A percentile compares a stretch with the other conserved stretches of the same genome.
Conservation (phyloP, 2,329 filamentous ascomycete genomes). For the Cladosporium sp. region DNA sequence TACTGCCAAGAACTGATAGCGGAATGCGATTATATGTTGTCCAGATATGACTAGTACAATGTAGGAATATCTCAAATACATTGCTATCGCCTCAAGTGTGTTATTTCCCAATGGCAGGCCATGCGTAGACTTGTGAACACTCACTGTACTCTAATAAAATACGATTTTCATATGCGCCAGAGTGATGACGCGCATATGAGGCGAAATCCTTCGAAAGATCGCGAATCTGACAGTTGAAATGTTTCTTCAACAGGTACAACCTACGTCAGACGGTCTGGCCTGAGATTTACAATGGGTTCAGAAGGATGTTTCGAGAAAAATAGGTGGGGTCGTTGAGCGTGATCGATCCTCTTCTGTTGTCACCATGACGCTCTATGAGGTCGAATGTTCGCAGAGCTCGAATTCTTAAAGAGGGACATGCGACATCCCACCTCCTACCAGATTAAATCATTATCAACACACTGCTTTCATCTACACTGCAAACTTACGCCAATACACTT, state of each 20-base stretch:
- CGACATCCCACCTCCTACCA: slow-evolving; percentile 6
- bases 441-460: neutral
- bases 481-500: neutral
- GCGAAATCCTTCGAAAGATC: neutral
- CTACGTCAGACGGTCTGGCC: slow-evolving; percentile 6
- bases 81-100: neutral
- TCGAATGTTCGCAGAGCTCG: neutral
- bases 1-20: neutral
- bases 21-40: neutral
- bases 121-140: neutral
- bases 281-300: slow-evolving; percentile 7
- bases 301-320: neutral
- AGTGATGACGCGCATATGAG: slow-evolving; percentile 2
- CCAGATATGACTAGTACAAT: neutral
- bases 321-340: slow-evolving; percentile 14
- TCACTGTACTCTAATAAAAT: neutral
- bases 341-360: slow-evolving; percentile 16
- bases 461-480: neutral
- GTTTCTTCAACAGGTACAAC: neutral
- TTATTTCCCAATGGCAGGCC: neutral
- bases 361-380: slow-evolving; percentile 15
- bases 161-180: neutral
- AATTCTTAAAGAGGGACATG: slow-evolving; percentile 9
- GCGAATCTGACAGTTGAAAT: neutral
- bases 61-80: neutral